phyloP scores from a whole-genome alignment of 352 stramenopile genomes.

The Globisporangium radiosum region DNA sequence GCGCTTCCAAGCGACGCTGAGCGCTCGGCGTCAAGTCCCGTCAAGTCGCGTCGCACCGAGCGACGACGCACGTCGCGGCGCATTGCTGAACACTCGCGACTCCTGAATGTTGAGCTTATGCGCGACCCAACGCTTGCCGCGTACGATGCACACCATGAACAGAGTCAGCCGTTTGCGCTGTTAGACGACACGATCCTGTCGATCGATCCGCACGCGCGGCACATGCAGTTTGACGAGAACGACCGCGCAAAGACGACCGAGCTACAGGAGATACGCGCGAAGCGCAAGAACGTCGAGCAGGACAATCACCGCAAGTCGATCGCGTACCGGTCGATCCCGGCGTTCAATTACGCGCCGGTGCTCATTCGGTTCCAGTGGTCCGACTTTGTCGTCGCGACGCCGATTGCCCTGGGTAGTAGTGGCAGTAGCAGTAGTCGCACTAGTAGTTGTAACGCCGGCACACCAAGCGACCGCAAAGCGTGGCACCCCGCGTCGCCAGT shows the following conservation, averaged over 20 bases:
- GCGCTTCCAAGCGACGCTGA: background rate
- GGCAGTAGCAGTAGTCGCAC: too few relatives aligned
- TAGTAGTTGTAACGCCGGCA: background rate
- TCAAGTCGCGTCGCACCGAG: slow-evolving; percentile 15
- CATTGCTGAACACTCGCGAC: slow-evolving; percentile 19
- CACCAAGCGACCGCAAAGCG: slow-evolving; percentile 4
- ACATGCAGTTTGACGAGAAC: slow-evolving; percentile 45
- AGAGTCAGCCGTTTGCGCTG: slow-evolving; percentile 36
- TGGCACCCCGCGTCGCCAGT: slow-evolving; percentile 28
- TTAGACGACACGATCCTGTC: slow-evolving; percentile 47
- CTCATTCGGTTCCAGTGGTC: slow-evolving; percentile 70
- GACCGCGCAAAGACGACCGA: slow-evolving; percentile 19
- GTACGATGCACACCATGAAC: slow-evolving; percentile 52
- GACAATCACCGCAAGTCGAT: slow-evolving; percentile 57
- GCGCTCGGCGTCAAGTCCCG: background rate
- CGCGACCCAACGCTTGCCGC: slow-evolving; percentile 40
- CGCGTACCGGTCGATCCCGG: slow-evolving; percentile 43
- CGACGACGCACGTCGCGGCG: slow-evolving; percentile 24
- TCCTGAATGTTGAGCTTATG: slow-evolving; percentile 19
- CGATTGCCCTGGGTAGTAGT: slow-evolving; percentile 13
- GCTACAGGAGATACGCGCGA: slow-evolving; percentile 36
- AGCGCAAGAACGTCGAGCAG: slow-evolving; percentile 57
- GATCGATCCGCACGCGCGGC: slow-evolving; percentile 36
- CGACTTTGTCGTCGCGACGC: slow-evolving; percentile 58
- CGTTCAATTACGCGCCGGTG: slow-evolving; percentile 63